Conservation (phyloP, 768 basidiomycete species). For the Piloderma croceum region DNA sequence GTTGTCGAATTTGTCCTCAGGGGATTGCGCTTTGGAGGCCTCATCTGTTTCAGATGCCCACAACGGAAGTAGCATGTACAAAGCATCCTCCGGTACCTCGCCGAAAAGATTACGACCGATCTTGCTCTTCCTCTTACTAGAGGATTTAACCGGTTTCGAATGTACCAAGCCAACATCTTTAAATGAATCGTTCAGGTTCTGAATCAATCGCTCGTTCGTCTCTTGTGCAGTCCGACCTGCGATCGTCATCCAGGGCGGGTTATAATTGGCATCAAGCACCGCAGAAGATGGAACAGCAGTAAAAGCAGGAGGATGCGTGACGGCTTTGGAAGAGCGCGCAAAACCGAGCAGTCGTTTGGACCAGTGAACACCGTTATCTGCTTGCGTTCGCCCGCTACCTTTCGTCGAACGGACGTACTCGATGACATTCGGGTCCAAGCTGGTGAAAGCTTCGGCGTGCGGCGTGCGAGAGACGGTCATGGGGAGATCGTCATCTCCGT, state of each 20-base stretch:
- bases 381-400: too few species aligned
- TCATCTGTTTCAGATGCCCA: constrained; percentile 74
- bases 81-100: constrained; percentile 57
- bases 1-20: constrained; percentile 15
- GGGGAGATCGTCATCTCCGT: constrained; percentile 28
- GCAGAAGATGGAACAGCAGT: constrained; percentile 15
- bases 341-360: constrained; percentile 17
- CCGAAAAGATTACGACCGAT: constrained; percentile 42
- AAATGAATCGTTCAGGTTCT: constrained; percentile 69
- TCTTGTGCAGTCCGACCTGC: constrained; percentile 62
- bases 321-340: too few species aligned
- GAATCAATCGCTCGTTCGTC: constrained; percentile 60
- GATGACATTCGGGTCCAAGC: constrained; percentile 49
- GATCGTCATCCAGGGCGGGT: constrained; percentile 71
- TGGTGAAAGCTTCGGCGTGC: constrained; percentile 57
- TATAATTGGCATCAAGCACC: constrained; percentile 19
- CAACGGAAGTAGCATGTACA: constrained; percentile 83
- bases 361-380: constrained; percentile 19
- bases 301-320: too few species aligned
- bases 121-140: constrained; percentile 27
- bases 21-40: constrained; percentile 21
- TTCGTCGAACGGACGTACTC: constrained; percentile 44
- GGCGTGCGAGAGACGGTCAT: constrained; percentile 45
- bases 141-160: constrained; percentile 23
- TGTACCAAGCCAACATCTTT: constrained; percentile 76